Base-by-base conservation (phyloP, 139 green algal genomes). In the Penium margaritaceum region DNA sequence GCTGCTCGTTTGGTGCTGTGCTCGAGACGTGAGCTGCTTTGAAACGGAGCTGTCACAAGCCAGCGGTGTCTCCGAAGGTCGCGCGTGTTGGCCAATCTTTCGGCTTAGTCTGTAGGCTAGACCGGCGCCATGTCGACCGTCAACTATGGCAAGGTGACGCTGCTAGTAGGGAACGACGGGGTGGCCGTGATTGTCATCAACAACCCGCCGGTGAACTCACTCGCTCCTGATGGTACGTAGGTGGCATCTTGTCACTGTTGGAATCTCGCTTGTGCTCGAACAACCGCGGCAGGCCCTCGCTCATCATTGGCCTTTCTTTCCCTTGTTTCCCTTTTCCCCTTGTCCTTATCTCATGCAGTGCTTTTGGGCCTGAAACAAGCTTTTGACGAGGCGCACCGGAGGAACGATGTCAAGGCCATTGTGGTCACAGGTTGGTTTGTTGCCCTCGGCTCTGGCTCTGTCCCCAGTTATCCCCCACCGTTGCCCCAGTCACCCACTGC, bases 141-240 rank as follows among this genome's bases (percentile, higher is more conserved):
- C n/a, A n/a, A n/a, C n/a, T n/a, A n/a, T n/a, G n/a, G n/a, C n/a
- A 81, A 95, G 41, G 66, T 63, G 24, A 53, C 27, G 41, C 66
- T 96, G 39, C 41, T 76, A 24, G 67, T 88, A 2, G 61, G 62
- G 14, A 30, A 69, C 0, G 85, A 89, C 57, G 92, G 90, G 9
- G 87, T 99, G 1, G 93, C 90, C 0, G 71, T 97, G 5, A 87
- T 99, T 21, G 92, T 86, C 4, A 82, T 99, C 1, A 46, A 63
- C 54, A 96, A 97, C 76, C 89, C 91, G 21, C 94, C 94, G 1
- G 90, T 99, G 0, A 99, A 99, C 68, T 91, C 94, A 1, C 75
- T 98, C 44, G 77, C 75, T n/a, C 75, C 75, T 53, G 63, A 79
- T 38, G 70, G 75, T 82, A 32, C 37, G 30, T 30, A 51, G 4